phyloP scores from a whole-genome alignment of 768 basidiomycete species.

The Russula lepida region DNA sequence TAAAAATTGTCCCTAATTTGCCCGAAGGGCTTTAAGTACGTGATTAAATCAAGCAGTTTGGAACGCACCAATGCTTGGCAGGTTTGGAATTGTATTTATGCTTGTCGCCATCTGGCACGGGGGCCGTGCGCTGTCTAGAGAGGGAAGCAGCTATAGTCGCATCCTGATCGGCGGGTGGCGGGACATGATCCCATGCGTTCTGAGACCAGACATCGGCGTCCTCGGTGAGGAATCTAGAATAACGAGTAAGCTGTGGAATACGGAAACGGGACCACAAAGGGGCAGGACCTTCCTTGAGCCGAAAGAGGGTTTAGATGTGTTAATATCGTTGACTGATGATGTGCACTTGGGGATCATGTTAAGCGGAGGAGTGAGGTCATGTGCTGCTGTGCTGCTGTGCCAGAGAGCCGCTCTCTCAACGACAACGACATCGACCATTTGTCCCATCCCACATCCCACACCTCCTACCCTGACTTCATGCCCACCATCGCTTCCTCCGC shows the following conservation, averaged over 20 bases:
- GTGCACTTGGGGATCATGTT: slow-evolving; percentile 28
- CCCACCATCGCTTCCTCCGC: slow-evolving; percentile 13
- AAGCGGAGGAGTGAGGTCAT: not conserved
- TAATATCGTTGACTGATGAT: slow-evolving; percentile 61
- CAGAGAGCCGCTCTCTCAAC: too few species aligned
- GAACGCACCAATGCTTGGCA: slow-evolving; percentile 56
- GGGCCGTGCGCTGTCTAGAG: slow-evolving; percentile 57
- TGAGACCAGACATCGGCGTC: slow-evolving; percentile 74
- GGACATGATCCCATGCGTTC: slow-evolving; percentile 90
- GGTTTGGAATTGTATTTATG: slow-evolving; percentile 65
- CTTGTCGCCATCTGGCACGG: slow-evolving; percentile 69
- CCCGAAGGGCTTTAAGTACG: not conserved
- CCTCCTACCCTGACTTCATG: slow-evolving; percentile 1
- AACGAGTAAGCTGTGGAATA: not conserved
- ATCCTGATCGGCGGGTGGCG: slow-evolving; percentile 71
- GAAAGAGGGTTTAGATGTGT: slow-evolving; percentile 52
- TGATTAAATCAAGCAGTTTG: not conserved
- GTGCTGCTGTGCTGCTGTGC: not conserved
- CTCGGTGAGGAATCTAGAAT: slow-evolving; percentile 55
- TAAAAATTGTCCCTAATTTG: slow-evolving; percentile 86
- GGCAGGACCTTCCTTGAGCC: slow-evolving; percentile 48
- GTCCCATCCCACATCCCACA: not conserved
- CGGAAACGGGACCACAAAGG: not conserved
- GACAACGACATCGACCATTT: not conserved
- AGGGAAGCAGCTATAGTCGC: slow-evolving; percentile 65